Evolutionary conservation across 1,284 basidiomycete genomes (phyloP), one percentile per base, ranked within the genome.

Genomic region (Melanopsichium pennsylvanicum): DNA sequence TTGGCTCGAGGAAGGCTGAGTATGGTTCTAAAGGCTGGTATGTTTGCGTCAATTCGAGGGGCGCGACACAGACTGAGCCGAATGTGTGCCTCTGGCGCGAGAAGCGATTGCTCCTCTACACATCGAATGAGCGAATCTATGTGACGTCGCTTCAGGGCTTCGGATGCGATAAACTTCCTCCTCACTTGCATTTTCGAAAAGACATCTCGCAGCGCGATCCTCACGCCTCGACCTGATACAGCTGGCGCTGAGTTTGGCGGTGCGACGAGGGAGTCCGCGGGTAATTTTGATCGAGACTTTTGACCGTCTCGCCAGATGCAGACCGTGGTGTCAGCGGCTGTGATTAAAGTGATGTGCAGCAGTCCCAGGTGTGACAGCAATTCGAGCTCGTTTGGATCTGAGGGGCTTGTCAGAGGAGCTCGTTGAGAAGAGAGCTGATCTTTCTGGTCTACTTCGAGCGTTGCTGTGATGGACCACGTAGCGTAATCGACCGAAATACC

Each of bases 111-210:
- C 33, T 56, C 35, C 7, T 43, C 33, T 11, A 43, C n/a, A 34
- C 51, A 56, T 3, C 21, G 48, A 15, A 37, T 27, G 23, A 62
- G 52, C 13, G 19, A 18, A 5, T 41, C 33, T 12, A 11, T 39
- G 5, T 38, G 52, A 15, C 33, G 38, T 22, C 23, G 33, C 35
- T 46, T 55, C 9, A 21, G 4, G 2, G 51, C 41, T 13, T 55
- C 59, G 2, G 47, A 35, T 32, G 42, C 46, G 18, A 62, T 40
- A 15, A 41, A 39, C n/a, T 44, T 55, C 19, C 59, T 51, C 19
- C 52, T 46, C 10, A 62, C 42, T 6, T 51, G 59, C 52, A 56
- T 40, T 22, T 32, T 38, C 12, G 41, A 44, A 18, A 62, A 62
- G 15, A 62, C 19, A 15, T 62, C 36, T 15, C 46, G 40, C 40